Evolutionary conservation across 2,329 filamentous ascomycete genomes (phyloP), one percentile per base, ranked within the genome.

Genomic region (Sphaerostilbella broomeana): DNA sequence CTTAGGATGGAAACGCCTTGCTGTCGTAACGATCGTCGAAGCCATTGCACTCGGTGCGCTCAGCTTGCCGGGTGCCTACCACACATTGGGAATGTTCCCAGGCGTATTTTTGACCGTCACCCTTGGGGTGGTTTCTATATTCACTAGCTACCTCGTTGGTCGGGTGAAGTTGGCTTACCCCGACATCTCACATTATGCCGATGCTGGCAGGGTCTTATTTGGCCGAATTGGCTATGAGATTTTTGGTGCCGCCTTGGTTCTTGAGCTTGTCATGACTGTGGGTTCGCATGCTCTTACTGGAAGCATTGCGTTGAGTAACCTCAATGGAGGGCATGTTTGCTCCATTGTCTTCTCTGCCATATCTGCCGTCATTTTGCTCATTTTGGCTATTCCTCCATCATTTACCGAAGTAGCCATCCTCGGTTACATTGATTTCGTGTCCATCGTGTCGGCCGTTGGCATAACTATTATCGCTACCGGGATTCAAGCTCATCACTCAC

Each of bases 251-350:
- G 73, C 69, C 28, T 74, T 79, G 49, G 61, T 71, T 12, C 55
- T 82, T n/a, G 74, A 81, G 56, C 63, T 84, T 12, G 58, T 81
- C 28, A 81, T 84, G 61, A 70, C 80, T 50, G 76, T 79, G 61
- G 76, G 71, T 12, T 79, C 77, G 17, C 81, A 85, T 57, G 63
- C 81, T 21, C 62, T 83, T 36, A 81, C 77, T 0, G 82, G 82
- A 49, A 69, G 68, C 24, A 77, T 82, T 46, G 78, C 78, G 47
- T 69, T 82, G 57, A 77, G 77, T 48, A 73, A 67, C 18, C 61
- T 84, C 38, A 79, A 75, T 2, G 56, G 70, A 2, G 68, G 78
- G 50, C 70, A 51, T 27, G 42, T 54, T 7, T 65, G 63, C 52
- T 60, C 58, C 25, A 52, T 65, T 36, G 56, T 57, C 32, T 65